A percentile compares a stretch with the other conserved stretches of the same genome.
Conservation (phyloP, 441 rosid species). For the Aquilaria agallochum region DNA sequence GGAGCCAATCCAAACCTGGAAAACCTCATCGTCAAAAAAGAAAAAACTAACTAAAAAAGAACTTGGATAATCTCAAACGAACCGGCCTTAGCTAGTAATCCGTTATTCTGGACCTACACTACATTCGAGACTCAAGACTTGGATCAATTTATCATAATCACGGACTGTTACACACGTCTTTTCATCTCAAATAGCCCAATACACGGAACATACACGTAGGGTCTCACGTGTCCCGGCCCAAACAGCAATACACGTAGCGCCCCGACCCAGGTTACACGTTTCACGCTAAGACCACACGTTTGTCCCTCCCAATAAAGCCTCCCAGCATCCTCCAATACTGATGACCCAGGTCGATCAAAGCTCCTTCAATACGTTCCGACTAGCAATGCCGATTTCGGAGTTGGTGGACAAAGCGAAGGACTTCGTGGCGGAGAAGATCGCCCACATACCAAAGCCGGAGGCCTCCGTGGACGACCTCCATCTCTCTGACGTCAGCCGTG, state of each 20-base stretch:
- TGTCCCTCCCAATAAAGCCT: neutral
- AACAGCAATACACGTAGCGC: neutral
- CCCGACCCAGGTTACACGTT: slow-evolving; percentile 3
- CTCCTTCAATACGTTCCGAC: neutral
- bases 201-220: slow-evolving; percentile 10
- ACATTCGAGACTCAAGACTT: too few species aligned
- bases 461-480: slow-evolving; percentile 53
- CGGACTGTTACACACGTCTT: too few species aligned
- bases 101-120: too few species aligned
- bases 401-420: slow-evolving; percentile 64
- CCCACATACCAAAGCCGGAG: slow-evolving; percentile 65
- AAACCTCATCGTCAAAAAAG: too few species aligned
- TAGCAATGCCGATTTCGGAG: slow-evolving; percentile 17
- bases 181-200: too few species aligned
- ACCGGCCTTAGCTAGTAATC: too few species aligned
- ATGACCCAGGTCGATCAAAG: neutral
- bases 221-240: neutral
- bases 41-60: too few species aligned
- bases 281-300: slow-evolving; percentile 2
- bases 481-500: slow-evolving; percentile 50
- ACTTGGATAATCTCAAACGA: too few species aligned
- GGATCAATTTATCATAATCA: too few species aligned
- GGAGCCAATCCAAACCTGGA: too few species aligned
- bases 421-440: slow-evolving; percentile 59
- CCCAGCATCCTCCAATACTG: neutral